A percentile compares a stretch with the other conserved stretches of the same genome.
These are phyloP conservation scores for Dryadomyces quercus-mongolicae DNA, from an alignment of 2,329 filamentous ascomycete species.

Conservation along the genomic window DNA sequence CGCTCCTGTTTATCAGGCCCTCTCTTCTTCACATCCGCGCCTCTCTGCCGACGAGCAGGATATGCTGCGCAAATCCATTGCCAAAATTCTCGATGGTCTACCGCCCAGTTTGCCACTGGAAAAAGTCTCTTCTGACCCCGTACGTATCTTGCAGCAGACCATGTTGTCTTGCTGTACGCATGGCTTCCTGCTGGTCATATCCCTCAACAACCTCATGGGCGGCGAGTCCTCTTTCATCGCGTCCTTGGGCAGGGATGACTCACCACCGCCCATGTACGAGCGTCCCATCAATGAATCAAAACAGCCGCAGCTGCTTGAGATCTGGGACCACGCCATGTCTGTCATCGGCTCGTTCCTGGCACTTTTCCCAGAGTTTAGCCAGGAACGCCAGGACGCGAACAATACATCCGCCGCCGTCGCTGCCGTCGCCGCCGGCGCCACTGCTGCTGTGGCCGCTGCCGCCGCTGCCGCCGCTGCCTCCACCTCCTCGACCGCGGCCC, in stretches of 20 bases:
- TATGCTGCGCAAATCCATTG: background rate
- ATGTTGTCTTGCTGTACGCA: conserved; percentile 4
- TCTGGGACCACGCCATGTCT: conserved; percentile 6
- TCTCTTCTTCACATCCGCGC: conserved; percentile 1
- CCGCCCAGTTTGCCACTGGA: conserved; percentile 2
- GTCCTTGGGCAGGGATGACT: background rate
- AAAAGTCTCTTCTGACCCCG: background rate
- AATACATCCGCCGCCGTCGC: background rate
- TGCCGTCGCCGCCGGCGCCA: background rate
- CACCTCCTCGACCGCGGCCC: background rate
- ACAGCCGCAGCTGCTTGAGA: conserved; percentile 3
- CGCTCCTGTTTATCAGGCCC: conserved; percentile 3
- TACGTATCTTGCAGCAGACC: conserved; percentile 3
- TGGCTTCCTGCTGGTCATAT: conserved; percentile 4
- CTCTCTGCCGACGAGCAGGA: conserved; percentile 1
- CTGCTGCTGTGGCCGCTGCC: background rate
- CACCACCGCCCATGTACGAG: background rate
- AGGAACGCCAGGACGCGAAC: background rate
- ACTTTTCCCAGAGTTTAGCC: background rate
- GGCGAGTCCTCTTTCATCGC: background rate
- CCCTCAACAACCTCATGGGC: background rate
- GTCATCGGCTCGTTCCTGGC: conserved; percentile 2
- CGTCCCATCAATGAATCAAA: background rate
- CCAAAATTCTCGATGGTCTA: background rate
- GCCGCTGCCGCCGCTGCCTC: background rate